These are phyloP conservation scores for Candida montana DNA, from an alignment of 805 yeast genomes.

Conservation along the genomic window DNA sequence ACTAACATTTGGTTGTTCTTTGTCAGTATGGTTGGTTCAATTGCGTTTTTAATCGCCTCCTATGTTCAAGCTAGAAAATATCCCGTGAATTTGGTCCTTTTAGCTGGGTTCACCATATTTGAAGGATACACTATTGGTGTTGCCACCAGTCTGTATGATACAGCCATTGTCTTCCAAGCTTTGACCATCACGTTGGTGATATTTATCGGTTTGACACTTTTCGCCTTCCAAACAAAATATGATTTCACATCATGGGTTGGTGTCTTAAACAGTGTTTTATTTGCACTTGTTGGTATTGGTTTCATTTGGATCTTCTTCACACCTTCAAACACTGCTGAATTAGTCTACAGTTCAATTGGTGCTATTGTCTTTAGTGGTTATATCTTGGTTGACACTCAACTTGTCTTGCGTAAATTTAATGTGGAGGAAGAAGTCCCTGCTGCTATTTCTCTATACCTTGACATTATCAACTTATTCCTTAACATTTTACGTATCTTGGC, in stretches of 20 bases:
- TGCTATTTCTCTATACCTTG: constrained; percentile 73
- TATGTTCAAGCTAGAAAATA: constrained; percentile 58
- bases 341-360: constrained; percentile 66
- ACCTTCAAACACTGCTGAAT: constrained; percentile 52
- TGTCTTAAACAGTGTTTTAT: constrained; percentile 48
- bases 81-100: constrained; percentile 57
- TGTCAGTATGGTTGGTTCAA: constrained; percentile 51
- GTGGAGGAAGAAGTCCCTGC: constrained; percentile 86
- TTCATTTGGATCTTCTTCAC: constrained; percentile 60
- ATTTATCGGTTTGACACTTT: constrained; percentile 69
- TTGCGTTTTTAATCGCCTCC: constrained; percentile 63
- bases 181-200: constrained; percentile 60
- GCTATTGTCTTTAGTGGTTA: constrained; percentile 70
- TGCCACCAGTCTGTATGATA: constrained; percentile 56
- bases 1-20: constrained; percentile 53
- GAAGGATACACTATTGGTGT: constrained; percentile 74
- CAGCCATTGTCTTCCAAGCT: constrained; percentile 65
- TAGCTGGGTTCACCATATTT: constrained; percentile 63
- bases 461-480: constrained; percentile 74
- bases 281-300: constrained; percentile 69
- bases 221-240: constrained; percentile 74
- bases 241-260: constrained; percentile 70
- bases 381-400: constrained; percentile 76
- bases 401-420: constrained; percentile 65
- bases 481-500: constrained; percentile 64